Evolutionary conservation across 495 filamentous ascomycete genomes (phyloP), one percentile per base, ranked within the genome.

Genomic region (Hypoxylon subgilvum): DNA sequence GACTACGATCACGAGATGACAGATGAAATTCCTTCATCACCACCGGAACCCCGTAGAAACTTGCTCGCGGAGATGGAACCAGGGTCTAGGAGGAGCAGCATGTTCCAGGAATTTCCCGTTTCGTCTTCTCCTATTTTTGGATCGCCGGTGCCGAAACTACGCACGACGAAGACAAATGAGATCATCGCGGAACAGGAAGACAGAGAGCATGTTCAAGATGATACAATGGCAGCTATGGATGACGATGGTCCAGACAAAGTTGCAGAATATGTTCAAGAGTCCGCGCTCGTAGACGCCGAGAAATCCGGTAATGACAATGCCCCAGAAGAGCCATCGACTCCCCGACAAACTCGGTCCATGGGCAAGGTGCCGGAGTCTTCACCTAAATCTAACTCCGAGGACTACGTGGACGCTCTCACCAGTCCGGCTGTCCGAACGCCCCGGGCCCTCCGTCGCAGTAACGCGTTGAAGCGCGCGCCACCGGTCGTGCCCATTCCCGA

Each of bases 21-120:
- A 2, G 81, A 79, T 13, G 75, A 75, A 30, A 25, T 68, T 39
- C 76, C 77, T 7, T 85, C 82, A 4, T 84, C 83, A 2, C 82
- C 82, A 4, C 82, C 80, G 1, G 74, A 79, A 50, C 73, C 73
- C 4, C 69, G 77, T 42, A 65, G 75, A 10, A 79, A 66, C 28
- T 65, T 81, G 22, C 71, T 77, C 17, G 72, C 72, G 7, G 77
- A 79, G 56, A 79, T 81, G 59, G 55, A 67, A 25, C 75, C 76
- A 13, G 70, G 72, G 25, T 75, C 74, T 30, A 68, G 58, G 12
- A 74, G 66, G 40, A 70, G 60, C 25, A 74, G 55, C 46, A 42
- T 76, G 8, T 54, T 78, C n/a, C 71, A 76, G 16, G 75, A 76
- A 13, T 78, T 76, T 65, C 72, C 75, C 9, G 71, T 78, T 22